phyloP scores from a whole-genome alignment of 148 eudicot species.

The Rhododendron mucronatum region DNA sequence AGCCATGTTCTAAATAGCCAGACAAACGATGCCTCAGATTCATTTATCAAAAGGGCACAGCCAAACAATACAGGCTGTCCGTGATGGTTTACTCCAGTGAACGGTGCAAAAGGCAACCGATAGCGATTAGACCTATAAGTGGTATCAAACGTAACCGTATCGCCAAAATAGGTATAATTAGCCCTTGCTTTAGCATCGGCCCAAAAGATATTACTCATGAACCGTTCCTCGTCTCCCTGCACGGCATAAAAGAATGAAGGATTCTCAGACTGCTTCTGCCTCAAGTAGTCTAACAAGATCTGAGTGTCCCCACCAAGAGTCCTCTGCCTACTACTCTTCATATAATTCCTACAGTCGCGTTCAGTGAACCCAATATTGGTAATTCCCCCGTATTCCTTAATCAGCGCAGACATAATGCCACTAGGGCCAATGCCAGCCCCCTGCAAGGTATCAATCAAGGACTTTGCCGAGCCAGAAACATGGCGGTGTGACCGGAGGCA shows the following conservation, averaged over 20 bases:
- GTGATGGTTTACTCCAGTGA: constrained; percentile 50
- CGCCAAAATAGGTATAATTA: constrained; percentile 48
- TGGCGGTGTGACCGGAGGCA: constrained; percentile 50
- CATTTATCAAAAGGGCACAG: constrained; percentile 48
- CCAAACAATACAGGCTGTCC: constrained; percentile 64
- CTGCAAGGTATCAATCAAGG: constrained; percentile 50
- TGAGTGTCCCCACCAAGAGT: constrained; percentile 42
- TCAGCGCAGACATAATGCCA: constrained; percentile 47
- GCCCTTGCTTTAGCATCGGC: constrained; percentile 32
- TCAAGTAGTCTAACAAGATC: constrained; percentile 45
- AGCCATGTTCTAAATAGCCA: constrained; percentile 52
- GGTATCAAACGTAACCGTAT: constrained; percentile 52
- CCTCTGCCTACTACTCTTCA: constrained; percentile 41
- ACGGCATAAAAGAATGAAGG: constrained; percentile 35
- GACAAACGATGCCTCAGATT: constrained; percentile 42
- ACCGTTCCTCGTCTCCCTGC: constrained; percentile 36
- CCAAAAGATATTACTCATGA: constrained; percentile 49
- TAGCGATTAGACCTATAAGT: constrained; percentile 56
- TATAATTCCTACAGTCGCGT: constrained; percentile 59
- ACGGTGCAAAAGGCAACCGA: constrained; percentile 53
- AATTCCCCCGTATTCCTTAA: constrained; percentile 56
- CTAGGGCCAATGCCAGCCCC: constrained; percentile 55
- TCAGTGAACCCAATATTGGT: constrained; percentile 61
- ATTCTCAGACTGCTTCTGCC: constrained; percentile 26
- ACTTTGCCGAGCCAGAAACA: constrained; percentile 49